Evolutionary conservation across 23 red algal genomes (phyloP), one percentile per base, ranked within the genome.

Genomic region (Gracilaria gracilis): DNA sequence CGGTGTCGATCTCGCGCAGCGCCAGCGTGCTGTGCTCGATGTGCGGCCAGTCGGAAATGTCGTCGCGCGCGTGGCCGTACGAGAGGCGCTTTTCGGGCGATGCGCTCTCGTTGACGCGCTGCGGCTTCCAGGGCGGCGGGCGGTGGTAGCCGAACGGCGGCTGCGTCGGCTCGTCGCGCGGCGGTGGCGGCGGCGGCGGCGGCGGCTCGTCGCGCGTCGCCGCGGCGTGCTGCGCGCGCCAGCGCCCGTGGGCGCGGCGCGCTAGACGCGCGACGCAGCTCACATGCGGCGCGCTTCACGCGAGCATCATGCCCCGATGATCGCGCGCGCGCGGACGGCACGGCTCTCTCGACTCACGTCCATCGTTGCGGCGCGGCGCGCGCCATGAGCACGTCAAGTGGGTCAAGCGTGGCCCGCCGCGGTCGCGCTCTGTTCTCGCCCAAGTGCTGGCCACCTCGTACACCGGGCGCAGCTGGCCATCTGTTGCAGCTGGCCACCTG

Each of bases 81-180:
- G 36, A 48, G 2, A 19, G 44, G 14, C 37, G 31, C 36, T 61
- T 24, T 8, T 9, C 32, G 49, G 1, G 19, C 1, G 48, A 57
- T 14, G 37, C 14, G 21, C 1, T 0, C 29, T 55, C 23, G 23
- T 61, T 39, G 31, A 24, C 15, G 12, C 44, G 37, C 9, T 48
- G n/a, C 1, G 32, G 77, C 57, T 81, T 81, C 77, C 77, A 81
- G 6, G 77, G 77, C 24, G 48, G 77, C 31, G 48, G 77, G 20
- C 57, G 77, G 19, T 48, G 77, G 25, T 81, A 81, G 13, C 77
- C 77, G 24, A 81, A 81, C 9, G 37, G 28, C 2, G 37, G 66
- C 66, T 6, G 66, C n/a, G n/a, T n/a, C 11, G 33, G 66, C 4
- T 61, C 57, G 25, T 61, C 9, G 57, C 57, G 9, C 17, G 57